phyloP scores from a whole-genome alignment of 2,329 filamentous ascomycete genomes.

The Hirsutella rhossiliensis region DNA sequence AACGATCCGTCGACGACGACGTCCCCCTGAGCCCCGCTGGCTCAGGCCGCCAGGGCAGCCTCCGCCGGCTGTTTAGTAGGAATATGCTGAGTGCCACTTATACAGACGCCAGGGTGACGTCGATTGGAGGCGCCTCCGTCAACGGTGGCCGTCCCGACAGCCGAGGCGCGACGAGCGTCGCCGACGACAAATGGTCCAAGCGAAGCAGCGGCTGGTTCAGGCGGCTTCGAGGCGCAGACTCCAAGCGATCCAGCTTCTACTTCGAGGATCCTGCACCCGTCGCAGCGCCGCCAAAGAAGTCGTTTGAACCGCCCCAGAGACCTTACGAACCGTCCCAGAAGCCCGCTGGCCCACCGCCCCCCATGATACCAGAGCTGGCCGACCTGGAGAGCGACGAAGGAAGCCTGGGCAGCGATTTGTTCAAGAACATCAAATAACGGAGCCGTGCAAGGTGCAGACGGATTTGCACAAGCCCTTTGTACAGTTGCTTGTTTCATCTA shows the following conservation, averaged over 20 bases:
- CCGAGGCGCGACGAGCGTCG: conserved; percentile 33
- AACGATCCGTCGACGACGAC: conserved; percentile 39
- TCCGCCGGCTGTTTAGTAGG: conserved; percentile 45
- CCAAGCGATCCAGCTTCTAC: conserved; percentile 29
- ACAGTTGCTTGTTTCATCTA: background rate
- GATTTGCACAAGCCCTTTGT: too few species aligned
- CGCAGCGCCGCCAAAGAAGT: conserved; percentile 13
- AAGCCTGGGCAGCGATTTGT: conserved; percentile 38
- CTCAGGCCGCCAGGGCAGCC: conserved; percentile 41
- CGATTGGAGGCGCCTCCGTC: conserved; percentile 20
- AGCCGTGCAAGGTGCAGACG: background rate
- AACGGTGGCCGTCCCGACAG: conserved; percentile 33
- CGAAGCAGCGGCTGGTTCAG: conserved; percentile 49
- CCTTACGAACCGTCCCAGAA: background rate
- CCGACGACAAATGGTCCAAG: conserved; percentile 41
- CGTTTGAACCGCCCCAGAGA: conserved; percentile 11
- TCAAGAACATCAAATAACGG: conserved; percentile 45
- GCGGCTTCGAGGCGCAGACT: conserved; percentile 31
- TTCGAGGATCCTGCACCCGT: conserved; percentile 21
- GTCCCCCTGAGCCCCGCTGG: conserved; percentile 37
- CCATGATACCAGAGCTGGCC: conserved; percentile 47
- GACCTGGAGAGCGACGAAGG: conserved; percentile 37
- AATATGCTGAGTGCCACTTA: conserved; percentile 41
- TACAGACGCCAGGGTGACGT: conserved; percentile 33
- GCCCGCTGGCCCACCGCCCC: conserved; percentile 37